Base-by-base conservation (phyloP, 1,284 basidiomycete genomes). In the Austropuccinia psidii region DNA sequence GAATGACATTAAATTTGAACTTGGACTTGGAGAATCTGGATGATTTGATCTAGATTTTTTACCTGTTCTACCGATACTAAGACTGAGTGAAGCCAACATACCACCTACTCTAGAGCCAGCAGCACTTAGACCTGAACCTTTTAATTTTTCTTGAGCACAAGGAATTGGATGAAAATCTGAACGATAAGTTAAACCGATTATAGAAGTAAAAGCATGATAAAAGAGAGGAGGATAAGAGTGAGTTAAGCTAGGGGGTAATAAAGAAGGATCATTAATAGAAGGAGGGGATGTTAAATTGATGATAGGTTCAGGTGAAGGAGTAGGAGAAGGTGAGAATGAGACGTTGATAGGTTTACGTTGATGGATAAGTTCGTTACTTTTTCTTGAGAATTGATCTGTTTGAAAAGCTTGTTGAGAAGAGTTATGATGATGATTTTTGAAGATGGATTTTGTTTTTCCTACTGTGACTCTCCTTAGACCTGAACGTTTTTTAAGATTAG, bases 171-270 rank as follows among this genome's bases (percentile, higher is more conserved):
- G 83, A 77, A 94, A 95, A 67, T 93, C 89, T 1, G 87, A 88
- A n/a, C 93, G 89, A 81, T 96, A 97, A 0, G 93, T 95, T 67
- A 93, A 85, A 89, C 92, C 95, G 74, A 96, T 85, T 9, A 89
- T 84, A 0, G 90, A 90, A 0, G 88, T 87, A 80, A 94, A 96
- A 81, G 96, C 93, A n/a, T 86, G 84, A 79, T 93, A 92, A 80
- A 96, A 96, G 65, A 86, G 84, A 2, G 87, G 85, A 0, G 91
- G 90, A 89, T 90, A 91, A 74, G 86, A 80, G 21, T 83, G 83
- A 1, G 82, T 82, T 1, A 84, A 84, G 41, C 21, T 24, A n/a
- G 49, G 41, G 45, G 57, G 27, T 29, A 66, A 8, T 21, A 39
- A 52, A 37, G 43, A 33, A 9, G 58, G 27, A 39, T 62, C 58